Conservation (phyloP, 73 alveolate genomes). For the Symbiodinium natans region DNA sequence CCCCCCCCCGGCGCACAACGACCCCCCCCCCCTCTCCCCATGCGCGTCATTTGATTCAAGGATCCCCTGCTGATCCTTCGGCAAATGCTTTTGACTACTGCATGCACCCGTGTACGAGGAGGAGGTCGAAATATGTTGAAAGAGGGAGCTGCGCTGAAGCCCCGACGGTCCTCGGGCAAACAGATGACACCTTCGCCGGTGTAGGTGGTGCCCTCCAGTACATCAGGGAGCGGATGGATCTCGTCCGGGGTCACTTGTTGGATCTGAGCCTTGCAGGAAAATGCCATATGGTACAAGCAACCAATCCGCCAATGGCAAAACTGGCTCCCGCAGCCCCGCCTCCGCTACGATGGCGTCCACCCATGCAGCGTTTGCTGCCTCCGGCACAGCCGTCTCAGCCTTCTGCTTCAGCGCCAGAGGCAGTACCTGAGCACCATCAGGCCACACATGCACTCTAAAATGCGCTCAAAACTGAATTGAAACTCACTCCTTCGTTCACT, state of each 20-base stretch:
- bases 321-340: neutral
- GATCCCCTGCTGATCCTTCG: too few relatives aligned
- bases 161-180: conserved; percentile 39
- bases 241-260: conserved; percentile 10
- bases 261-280: neutral
- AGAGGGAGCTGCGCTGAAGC: too few relatives aligned
- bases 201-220: conserved; percentile 55
- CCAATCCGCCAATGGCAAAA: neutral
- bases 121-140: too few relatives aligned
- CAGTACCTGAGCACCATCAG: neutral
- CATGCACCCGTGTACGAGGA: too few relatives aligned
- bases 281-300: neutral
- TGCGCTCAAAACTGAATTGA: too few relatives aligned
- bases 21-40: neutral
- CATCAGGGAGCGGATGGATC: conserved; percentile 12
- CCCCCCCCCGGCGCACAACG: neutral
- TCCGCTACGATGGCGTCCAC: conserved; percentile 69
- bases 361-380: conserved; percentile 90
- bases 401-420: conserved; percentile 74
- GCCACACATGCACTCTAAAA: too few relatives aligned
- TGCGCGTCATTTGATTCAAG: too few relatives aligned
- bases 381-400: conserved; percentile 84
- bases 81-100: too few relatives aligned
- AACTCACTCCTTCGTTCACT: too few relatives aligned
- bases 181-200: conserved; percentile 49